Evolutionary conservation across 305 asterid genomes (phyloP).

Genomic region (Fraxinus angustifolia): DNA sequence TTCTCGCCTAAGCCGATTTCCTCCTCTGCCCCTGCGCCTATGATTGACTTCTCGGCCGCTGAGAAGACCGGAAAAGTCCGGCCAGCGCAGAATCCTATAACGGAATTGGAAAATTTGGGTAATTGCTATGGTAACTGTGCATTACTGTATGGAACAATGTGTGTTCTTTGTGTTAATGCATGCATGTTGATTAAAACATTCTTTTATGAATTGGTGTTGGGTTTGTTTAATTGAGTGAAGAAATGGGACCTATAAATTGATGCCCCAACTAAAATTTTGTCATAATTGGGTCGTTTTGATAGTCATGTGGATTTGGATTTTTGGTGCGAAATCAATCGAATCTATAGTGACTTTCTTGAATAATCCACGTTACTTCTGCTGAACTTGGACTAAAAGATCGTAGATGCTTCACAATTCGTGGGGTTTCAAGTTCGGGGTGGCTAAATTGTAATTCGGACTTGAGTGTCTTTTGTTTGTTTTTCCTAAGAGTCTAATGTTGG

Average conservation of each 20-base stretch:
- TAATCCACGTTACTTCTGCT: not conserved
- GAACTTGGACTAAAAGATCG: not conserved
- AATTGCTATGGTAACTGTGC: slow-evolving; percentile 13
- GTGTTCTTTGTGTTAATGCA: slow-evolving; percentile 14
- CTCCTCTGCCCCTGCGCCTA: slow-evolving; percentile 67
- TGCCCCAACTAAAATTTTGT: slow-evolving; percentile 33
- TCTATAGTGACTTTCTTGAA: not conserved
- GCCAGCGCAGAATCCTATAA: slow-evolving; percentile 41
- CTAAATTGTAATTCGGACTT: not conserved
- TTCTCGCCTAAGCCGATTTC: slow-evolving; percentile 84
- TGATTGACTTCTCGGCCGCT: slow-evolving; percentile 72
- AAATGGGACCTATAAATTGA: slow-evolving; percentile 45
- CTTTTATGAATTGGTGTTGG: slow-evolving; percentile 7
- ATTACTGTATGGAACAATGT: not conserved
- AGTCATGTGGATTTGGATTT: slow-evolving; percentile 6
- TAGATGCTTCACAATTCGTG: not conserved
- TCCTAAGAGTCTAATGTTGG: not conserved
- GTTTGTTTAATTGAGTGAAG: slow-evolving; percentile 7
- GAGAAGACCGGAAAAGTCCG: slow-evolving; percentile 67
- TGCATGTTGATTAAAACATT: slow-evolving; percentile 22
- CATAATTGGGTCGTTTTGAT: slow-evolving; percentile 23
- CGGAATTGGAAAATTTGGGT: slow-evolving; percentile 54
- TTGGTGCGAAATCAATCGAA: slow-evolving; percentile 22
- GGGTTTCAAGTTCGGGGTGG: not conserved
- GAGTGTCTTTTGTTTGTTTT: not conserved